Evolutionary conservation across 371 early-diverging fungal species (phyloP).

Genomic region (Nematocida sp.): DNA sequence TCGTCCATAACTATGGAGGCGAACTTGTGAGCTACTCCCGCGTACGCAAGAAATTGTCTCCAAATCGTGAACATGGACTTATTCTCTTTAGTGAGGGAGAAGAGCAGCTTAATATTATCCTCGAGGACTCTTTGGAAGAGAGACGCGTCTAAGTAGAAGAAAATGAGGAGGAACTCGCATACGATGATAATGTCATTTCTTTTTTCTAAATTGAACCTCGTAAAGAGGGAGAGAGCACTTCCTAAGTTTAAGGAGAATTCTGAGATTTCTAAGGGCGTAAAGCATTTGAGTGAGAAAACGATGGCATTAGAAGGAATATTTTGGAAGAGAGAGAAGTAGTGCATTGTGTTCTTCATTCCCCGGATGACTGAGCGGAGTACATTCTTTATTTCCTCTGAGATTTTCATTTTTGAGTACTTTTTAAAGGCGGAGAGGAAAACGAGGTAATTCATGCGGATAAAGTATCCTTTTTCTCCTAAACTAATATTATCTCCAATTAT

Average conservation of each 20-base stretch:
- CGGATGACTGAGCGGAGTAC: slow-evolving; percentile 48
- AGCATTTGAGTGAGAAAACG: slow-evolving; percentile 52
- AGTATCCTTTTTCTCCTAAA: slow-evolving; percentile 49
- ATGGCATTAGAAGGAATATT: slow-evolving; percentile 52
- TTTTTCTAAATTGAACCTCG: slow-evolving; percentile 38
- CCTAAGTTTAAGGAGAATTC: slow-evolving; percentile 36
- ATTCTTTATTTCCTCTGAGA: slow-evolving; percentile 53
- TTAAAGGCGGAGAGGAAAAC: slow-evolving; percentile 30
- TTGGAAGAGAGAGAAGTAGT: slow-evolving; percentile 54
- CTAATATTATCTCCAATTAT: slow-evolving; percentile 51
- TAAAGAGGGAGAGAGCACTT: slow-evolving; percentile 10
- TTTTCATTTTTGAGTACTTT: slow-evolving; percentile 13
- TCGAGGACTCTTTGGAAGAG: slow-evolving; percentile 37
- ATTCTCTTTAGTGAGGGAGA: slow-evolving; percentile 48
- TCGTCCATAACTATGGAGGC: slow-evolving; percentile 17
- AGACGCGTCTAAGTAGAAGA: slow-evolving; percentile 46
- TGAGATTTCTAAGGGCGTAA: slow-evolving; percentile 30
- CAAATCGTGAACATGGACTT: slow-evolving; percentile 46
- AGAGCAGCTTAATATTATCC: slow-evolving; percentile 38
- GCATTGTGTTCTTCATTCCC: slow-evolving; percentile 57
- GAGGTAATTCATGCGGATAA: slow-evolving; percentile 48
- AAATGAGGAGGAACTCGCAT: slow-evolving; percentile 53
- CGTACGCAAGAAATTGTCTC: slow-evolving; percentile 53
- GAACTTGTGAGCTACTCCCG: slow-evolving; percentile 51
- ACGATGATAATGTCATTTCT: slow-evolving; percentile 46